Evolutionary conservation across 768 basidiomycete species (phyloP).

Genomic region (Boletus rufocinnamomeus): DNA sequence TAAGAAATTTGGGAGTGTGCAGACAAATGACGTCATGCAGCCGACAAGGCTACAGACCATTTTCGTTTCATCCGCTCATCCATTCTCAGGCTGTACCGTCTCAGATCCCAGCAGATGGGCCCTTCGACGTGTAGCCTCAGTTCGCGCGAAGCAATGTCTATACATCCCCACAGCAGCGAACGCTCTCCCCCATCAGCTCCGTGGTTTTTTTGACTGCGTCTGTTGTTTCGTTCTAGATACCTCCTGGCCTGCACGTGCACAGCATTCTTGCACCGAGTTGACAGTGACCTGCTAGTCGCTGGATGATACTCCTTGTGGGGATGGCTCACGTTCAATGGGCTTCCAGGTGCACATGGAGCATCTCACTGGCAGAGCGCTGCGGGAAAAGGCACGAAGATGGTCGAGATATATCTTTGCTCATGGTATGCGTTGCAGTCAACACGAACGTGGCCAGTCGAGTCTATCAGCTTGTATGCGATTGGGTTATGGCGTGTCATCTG

Average conservation of each 20-base stretch:
- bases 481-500: not conserved
- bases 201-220: not conserved
- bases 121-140: not conserved
- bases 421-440: no score
- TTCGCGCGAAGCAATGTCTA: not conserved
- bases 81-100: not conserved
- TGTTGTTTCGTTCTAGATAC: not conserved
- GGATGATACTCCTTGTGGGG: not conserved
- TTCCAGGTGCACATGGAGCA: not conserved
- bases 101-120: not conserved
- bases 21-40: not conserved
- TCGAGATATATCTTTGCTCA: not conserved
- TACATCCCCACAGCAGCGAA: not conserved
- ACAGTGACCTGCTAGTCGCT: not conserved
- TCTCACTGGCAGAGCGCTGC: not conserved
- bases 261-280: slow-evolving; percentile 1
- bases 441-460: not conserved
- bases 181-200: not conserved
- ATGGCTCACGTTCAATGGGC: slow-evolving; percentile 1
- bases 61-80: not conserved
- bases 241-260: slow-evolving; percentile 4
- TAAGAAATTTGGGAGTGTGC: not conserved
- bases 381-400: not conserved
- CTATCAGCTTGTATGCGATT: not conserved
- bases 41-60: not conserved